These are phyloP conservation scores for Thelonectria discophora DNA, from an alignment of 2,329 filamentous ascomycete genomes.

Conservation along the genomic window DNA sequence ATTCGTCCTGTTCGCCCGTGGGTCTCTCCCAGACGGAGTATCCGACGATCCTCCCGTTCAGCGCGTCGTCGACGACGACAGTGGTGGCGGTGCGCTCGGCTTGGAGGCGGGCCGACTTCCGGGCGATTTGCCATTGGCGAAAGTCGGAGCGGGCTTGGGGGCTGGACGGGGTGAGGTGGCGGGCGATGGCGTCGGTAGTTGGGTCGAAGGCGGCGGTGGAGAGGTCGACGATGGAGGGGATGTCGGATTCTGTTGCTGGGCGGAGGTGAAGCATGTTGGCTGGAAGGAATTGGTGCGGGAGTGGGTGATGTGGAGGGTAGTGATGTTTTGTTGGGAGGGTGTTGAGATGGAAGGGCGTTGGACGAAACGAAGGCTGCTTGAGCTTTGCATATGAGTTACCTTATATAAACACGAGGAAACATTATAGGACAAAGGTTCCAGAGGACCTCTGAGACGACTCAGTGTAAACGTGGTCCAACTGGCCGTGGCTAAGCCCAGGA, in stretches of 20 bases:
- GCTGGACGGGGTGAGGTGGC: not conserved
- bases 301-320: no score
- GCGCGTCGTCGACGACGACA: constrained; percentile 3
- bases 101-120: not conserved
- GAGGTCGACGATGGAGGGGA: not conserved
- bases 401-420: no score
- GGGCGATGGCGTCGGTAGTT: not conserved
- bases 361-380: no score
- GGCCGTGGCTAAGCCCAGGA: no score
- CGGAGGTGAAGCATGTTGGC: not conserved
- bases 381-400: no score
- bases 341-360: no score
- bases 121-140: not conserved
- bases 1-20: not conserved
- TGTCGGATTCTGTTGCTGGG: not conserved
- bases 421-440: no score
- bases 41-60: not conserved
- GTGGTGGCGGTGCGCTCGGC: not conserved
- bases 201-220: constrained; percentile 10
- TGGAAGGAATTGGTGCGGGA: no score
- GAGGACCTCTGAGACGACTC: no score
- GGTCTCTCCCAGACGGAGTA: constrained; percentile 1
- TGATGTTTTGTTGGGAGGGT: no score
- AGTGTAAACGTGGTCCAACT: no score
- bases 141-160: not conserved